Conservation (phyloP, 129 eudicot genomes). For the Ambrosia trifida region DNA sequence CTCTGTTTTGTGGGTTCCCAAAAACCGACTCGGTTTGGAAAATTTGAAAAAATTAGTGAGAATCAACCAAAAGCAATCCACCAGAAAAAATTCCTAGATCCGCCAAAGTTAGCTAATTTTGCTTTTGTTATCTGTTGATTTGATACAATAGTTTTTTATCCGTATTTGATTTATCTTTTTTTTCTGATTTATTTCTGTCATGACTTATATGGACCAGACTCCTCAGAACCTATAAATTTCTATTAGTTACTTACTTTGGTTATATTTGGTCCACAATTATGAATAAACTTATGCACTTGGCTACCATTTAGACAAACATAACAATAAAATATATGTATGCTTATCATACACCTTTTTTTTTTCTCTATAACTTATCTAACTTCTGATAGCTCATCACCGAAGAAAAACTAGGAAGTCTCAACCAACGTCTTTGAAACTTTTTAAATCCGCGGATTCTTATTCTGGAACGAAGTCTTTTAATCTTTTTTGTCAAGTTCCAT, state of each 20-base stretch:
- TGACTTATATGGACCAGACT: too few species aligned
- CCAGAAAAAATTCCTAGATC: too few species aligned
- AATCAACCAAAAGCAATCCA: too few species aligned
- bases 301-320: not conserved
- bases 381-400: slow-evolving; percentile 54
- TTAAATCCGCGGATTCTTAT: slow-evolving; percentile 58
- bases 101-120: too few species aligned
- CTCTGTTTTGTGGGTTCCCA: too few species aligned
- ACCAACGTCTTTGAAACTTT: slow-evolving; percentile 66
- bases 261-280: not conserved
- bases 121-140: too few species aligned
- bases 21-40: too few species aligned
- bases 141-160: too few species aligned
- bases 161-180: too few species aligned
- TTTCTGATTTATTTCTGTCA: too few species aligned
- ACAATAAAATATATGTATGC: not conserved
- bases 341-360: slow-evolving; percentile 2
- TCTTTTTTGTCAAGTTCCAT: slow-evolving; percentile 50
- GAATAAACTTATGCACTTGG: not conserved
- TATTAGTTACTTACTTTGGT: not conserved
- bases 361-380: slow-evolving; percentile 39
- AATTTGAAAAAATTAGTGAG: too few species aligned
- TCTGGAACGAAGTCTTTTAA: slow-evolving; percentile 64
- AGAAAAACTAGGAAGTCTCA: slow-evolving; percentile 60
- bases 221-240: too few species aligned